phyloP scores from a whole-genome alignment of 306 rosid species.

The Aeschynomene evenia region DNA sequence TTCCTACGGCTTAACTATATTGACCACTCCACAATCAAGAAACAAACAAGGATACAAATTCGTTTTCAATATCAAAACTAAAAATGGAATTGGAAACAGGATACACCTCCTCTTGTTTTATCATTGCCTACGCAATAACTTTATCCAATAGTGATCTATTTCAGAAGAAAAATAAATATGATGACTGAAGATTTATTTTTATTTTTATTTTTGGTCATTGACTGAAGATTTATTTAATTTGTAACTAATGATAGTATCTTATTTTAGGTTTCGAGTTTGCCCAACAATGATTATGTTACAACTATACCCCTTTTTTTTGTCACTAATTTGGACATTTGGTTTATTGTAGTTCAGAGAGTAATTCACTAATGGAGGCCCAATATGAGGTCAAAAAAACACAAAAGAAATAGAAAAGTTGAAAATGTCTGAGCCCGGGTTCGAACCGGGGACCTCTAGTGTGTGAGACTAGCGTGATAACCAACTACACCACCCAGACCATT shows the following conservation, averaged over 20 bases:
- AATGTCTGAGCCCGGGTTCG: constrained; percentile 45
- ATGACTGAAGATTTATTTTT: neutral
- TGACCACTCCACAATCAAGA: neutral
- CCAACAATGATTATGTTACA: too few relatives aligned
- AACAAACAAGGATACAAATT: neutral
- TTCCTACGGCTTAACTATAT: neutral
- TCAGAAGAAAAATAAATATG: neutral
- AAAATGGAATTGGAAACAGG: neutral
- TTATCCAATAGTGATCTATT: neutral
- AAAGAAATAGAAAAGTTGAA: neutral
- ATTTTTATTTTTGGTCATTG: too few relatives aligned
- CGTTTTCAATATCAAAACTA: neutral
- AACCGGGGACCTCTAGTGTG: constrained; percentile 45
- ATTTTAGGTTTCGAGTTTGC: neutral
- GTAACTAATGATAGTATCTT: neutral
- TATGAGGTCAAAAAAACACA: neutral
- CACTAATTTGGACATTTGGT: too few relatives aligned
- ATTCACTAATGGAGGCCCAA: too few relatives aligned
- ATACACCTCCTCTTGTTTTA: neutral
- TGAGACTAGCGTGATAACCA: constrained; percentile 47
- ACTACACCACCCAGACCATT: constrained; percentile 43
- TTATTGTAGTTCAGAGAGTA: too few relatives aligned
- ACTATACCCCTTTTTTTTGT: too few relatives aligned
- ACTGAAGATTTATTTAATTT: neutral
- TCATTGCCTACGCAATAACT: constrained; percentile 29